A percentile compares a stretch with the other conserved stretches of the same genome.
These are phyloP conservation scores for Didymella glomerata DNA, from an alignment of 2,329 filamentous ascomycete genomes.

Conservation along the genomic window DNA sequence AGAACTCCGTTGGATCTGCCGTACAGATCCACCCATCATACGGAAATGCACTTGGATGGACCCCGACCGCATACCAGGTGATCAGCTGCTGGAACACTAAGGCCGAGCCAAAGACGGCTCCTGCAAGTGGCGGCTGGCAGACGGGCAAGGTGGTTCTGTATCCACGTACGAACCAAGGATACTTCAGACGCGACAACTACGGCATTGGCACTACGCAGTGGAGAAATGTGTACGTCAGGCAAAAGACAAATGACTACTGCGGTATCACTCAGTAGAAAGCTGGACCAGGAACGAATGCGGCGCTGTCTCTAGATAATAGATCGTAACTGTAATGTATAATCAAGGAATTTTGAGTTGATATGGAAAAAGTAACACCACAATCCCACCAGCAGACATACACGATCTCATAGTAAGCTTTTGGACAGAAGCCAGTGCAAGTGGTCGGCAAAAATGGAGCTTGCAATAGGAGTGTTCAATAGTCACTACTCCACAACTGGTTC, in stretches of 20 bases:
- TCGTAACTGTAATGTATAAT: neutral
- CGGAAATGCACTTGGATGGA: neutral
- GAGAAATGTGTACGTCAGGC: constrained; percentile 5
- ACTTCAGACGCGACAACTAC: constrained; percentile 6
- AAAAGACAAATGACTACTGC: constrained; percentile 3
- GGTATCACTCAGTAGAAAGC: neutral
- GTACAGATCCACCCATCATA: neutral
- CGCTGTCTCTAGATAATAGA: too few species aligned
- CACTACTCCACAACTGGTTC: too few species aligned
- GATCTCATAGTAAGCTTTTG: too few species aligned
- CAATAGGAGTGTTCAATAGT: too few species aligned
- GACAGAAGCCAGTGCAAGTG: too few species aligned
- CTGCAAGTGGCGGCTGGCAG: constrained; percentile 2
- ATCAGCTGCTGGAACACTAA: neutral
- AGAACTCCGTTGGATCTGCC: neutral
- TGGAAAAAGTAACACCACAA: too few species aligned
- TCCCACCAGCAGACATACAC: too few species aligned
- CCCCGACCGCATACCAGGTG: neutral
- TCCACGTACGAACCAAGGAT: neutral
- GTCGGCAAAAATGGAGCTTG: too few species aligned
- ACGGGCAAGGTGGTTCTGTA: constrained; percentile 1
- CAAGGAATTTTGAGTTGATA: too few species aligned
- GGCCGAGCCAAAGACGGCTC: neutral
- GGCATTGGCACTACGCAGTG: constrained; percentile 1
- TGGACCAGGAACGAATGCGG: too few species aligned